Evolutionary conservation across 306 rosid species (phyloP).

Genomic region (Elaeagnus macrophylla): DNA sequence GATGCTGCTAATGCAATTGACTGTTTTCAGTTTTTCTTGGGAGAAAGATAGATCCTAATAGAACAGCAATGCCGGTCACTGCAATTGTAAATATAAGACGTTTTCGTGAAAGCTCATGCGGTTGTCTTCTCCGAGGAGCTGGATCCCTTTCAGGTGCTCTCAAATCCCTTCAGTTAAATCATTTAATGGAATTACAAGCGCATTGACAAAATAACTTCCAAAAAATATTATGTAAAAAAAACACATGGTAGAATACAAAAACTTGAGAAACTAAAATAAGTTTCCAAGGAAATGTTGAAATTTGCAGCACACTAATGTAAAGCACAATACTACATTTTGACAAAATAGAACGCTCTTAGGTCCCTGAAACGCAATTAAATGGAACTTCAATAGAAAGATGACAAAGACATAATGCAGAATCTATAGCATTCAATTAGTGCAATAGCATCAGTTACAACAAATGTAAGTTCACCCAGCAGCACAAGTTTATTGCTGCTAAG

Average conservation of each 20-base stretch:
- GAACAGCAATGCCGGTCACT: conserved; percentile 76
- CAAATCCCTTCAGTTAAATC: conserved; percentile 48
- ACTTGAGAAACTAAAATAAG: neutral
- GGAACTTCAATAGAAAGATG: too few relatives aligned
- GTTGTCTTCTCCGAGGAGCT: conserved; percentile 50
- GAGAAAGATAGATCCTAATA: conserved; percentile 67
- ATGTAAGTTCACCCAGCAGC: too few relatives aligned
- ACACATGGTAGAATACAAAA: neutral
- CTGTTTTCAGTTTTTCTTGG: conserved; percentile 52
- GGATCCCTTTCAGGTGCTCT: conserved; percentile 53
- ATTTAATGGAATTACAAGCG: conserved; percentile 13
- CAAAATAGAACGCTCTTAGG: too few relatives aligned
- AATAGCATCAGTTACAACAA: too few relatives aligned
- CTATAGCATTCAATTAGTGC: too few relatives aligned
- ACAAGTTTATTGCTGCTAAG: too few relatives aligned
- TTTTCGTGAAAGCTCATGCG: conserved; percentile 41
- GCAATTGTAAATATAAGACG: conserved; percentile 70
- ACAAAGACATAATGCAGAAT: too few relatives aligned
- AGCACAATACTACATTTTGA: too few relatives aligned
- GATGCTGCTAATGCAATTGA: conserved; percentile 38
- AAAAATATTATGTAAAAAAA: neutral
- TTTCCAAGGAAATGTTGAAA: too few relatives aligned
- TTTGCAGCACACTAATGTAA: too few relatives aligned
- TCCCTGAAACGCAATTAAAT: too few relatives aligned
- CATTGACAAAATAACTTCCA: neutral